Base-by-base conservation (phyloP, 768 basidiomycete species). In the Hypholoma fasciculare region DNA sequence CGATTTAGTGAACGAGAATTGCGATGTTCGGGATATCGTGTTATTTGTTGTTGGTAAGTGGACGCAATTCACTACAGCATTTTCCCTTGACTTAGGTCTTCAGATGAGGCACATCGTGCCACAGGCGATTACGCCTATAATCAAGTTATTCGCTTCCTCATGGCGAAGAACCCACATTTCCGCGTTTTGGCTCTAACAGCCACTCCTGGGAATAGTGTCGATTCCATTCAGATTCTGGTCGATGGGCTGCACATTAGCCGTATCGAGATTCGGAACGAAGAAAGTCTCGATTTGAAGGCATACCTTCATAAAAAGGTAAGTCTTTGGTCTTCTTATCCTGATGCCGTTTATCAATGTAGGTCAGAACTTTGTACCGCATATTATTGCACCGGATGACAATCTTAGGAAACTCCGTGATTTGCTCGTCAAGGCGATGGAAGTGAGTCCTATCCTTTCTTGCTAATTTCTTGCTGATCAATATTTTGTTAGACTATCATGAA, bases 71-170 rank as follows among this genome's bases (percentile, higher is more conserved):
- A 13, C 20, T 49, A 14, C 59, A 9, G 4, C 3, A 14, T 34
- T 39, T 57, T 11, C 43, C 9, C 27, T 34, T 39, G 12, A 37
- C 52, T 26, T 54, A 48, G 46, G 49, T 53, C 19, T 27, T 48
- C 48, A 95, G 96, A 98, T 64, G 96, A 98, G 71, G 97, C 97
- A 0, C 97, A 99, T 73, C 87, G 89, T 63, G 96, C 92, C 11
- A 93, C 89, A 0, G 96, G 97, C 2, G 89, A 92, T 58, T 96
- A 97, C 65, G 89, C 96, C 4, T 98, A 98, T 67, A 90, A 91
- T 44, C 88, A 90, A 67, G 87, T 92, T 34, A 79, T 98, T 39
- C 89, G 95, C 7, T 93, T 81, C 64, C 80, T 99, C 64, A 97
- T 95, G 89, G 86, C 92, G 1, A 94, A 92, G 73, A 98, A 98